Evolutionary conservation across 257 asterid species (phyloP).

Genomic region (Schizonepeta tenuifolia): DNA sequence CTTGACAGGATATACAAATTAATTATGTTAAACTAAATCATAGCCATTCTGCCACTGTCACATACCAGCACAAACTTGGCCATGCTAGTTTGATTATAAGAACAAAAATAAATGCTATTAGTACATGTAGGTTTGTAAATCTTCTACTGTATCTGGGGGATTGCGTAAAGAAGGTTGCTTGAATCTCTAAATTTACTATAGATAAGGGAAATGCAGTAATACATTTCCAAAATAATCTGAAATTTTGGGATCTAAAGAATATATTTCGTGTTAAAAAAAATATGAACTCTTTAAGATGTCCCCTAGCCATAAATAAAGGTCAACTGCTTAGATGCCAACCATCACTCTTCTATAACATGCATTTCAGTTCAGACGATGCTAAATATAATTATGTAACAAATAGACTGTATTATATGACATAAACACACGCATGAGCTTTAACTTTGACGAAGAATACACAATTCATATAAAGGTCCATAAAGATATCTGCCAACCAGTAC

Average conservation of each 20-base stretch:
- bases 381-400: not conserved
- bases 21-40: not conserved
- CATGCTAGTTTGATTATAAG: not conserved
- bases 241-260: too few relatives aligned
- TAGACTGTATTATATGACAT: not conserved
- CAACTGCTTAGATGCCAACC: not conserved
- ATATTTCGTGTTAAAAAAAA: too few relatives aligned
- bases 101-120: not conserved
- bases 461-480: not conserved
- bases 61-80: not conserved
- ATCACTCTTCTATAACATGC: not conserved
- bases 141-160: not conserved
- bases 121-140: not conserved
- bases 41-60: not conserved
- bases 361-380: not conserved
- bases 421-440: not conserved
- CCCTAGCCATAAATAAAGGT: not conserved
- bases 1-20: not conserved
- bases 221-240: too few relatives aligned
- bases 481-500: constrained; percentile 39
- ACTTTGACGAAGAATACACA: not conserved
- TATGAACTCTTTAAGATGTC: too few relatives aligned
- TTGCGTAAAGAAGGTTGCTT: too few relatives aligned
- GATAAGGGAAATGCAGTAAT: too few relatives aligned
- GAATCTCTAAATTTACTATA: too few relatives aligned